Evolutionary conservation across 1,139 yeast genomes (phyloP), one percentile per base, ranked within the genome.

Genomic region (Nadsonia starkeyi-henricii): DNA sequence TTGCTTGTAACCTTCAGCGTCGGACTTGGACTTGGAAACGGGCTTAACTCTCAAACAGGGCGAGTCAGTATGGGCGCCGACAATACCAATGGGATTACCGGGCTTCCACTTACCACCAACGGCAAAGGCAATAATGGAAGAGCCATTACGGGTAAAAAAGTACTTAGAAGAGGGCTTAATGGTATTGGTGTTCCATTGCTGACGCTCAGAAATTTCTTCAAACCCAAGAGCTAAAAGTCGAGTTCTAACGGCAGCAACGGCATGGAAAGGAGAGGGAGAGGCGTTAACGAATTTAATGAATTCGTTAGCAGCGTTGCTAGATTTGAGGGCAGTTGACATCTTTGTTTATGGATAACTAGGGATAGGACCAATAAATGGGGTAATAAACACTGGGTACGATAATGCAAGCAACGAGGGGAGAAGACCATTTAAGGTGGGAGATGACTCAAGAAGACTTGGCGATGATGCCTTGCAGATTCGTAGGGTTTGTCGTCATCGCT

Each of bases 201-300:
- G 72, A 47, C 88, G 74, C 65, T 91, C 98, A 41, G 75, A 71
- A 47, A 91, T 67, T 63, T 84, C 94, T 19, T 60, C 62, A 61
- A 85, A 89, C 0, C 94, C 95, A n/a, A 78, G 75, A 2, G 66
- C 61, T 2, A 61, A 48, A 42, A 91, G 71, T 49, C 72, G 66
- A 18, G 66, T 58, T 58, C 80, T 81, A 45, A 81, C 78, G 26
- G 75, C 72, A 47, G 77, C 74, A 2, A 89, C 95, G 1, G 91
- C 96, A 65, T 91, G 98, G 64, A 88, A 91, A 0, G 98, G 97
- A 0, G 97, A 83, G 28, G 96, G 97, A 1, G 95, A 83, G 2
- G 74, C 74, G 65, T 88, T 86, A 57, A 91, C 82, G 61, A 82
- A 91, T 51, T 78, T 74, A 49, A 89, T 70, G 60, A 89, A 85